Percentiles rank a stretch among this genome's conserved stretches.
Evolutionary conservation across 1,139 yeast species (phyloP).

Genomic region (Meyerozyma sp.): DNA sequence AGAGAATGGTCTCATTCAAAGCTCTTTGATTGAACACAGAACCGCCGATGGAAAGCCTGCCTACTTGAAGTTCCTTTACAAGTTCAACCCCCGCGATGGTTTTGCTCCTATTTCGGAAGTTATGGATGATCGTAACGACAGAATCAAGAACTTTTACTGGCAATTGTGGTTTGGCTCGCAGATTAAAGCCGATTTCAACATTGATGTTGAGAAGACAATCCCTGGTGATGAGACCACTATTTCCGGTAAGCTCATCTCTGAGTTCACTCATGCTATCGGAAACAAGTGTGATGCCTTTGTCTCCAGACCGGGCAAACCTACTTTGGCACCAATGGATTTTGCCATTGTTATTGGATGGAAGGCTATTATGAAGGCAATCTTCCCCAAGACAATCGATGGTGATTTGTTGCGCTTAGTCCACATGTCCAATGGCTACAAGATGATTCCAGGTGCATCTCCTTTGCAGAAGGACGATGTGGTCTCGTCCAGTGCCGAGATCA

Average conservation of each 20-base stretch:
- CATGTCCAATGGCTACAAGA: conserved; percentile 88
- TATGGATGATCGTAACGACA: conserved; percentile 83
- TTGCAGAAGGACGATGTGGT: conserved; percentile 86
- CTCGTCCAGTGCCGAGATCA: conserved; percentile 75
- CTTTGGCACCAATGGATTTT: conserved; percentile 97
- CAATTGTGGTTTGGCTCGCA: conserved; percentile 85
- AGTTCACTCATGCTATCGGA: conserved; percentile 95
- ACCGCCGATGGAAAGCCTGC: conserved; percentile 73
- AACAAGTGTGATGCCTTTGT: conserved; percentile 96
- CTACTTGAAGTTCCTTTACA: conserved; percentile 71
- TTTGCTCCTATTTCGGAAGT: conserved; percentile 92
- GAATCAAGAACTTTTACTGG: conserved; percentile 97
- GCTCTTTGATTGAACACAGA: conserved; percentile 83
- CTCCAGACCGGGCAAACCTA: conserved; percentile 75
- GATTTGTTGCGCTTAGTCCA: conserved; percentile 92
- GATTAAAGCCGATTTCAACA: conserved; percentile 51
- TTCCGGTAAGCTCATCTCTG: conserved; percentile 75
- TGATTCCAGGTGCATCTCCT: conserved; percentile 90
- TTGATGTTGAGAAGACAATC: conserved; percentile 65
- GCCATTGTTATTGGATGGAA: conserved; percentile 99
- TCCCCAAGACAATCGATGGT: conserved; percentile 96
- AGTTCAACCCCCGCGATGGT: conserved; percentile 78
- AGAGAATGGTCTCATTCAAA: conserved; percentile 48
- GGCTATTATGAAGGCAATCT: conserved; percentile 93
- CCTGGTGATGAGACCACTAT: conserved; percentile 69